phyloP scores from a whole-genome alignment of 345 rosid species.

The Acer campestre region DNA sequence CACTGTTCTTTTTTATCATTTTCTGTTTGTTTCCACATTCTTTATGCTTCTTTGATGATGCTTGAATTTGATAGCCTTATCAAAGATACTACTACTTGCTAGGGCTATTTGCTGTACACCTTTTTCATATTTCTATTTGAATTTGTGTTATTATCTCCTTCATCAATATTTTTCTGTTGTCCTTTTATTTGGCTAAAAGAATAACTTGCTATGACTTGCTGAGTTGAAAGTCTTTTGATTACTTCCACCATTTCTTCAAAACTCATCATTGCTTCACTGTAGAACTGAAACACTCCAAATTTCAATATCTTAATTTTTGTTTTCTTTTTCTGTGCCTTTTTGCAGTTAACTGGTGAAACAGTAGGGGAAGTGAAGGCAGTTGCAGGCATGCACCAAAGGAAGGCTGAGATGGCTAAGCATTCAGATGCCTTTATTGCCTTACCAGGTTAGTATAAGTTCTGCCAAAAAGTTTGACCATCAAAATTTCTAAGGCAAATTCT shows the following conservation, averaged over 20 bases:
- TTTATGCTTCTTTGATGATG: slow-evolving; percentile 19
- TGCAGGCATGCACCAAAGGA: slow-evolving; percentile 99
- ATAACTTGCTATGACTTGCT: slow-evolving; percentile 25
- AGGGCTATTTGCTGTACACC: slow-evolving; percentile 2
- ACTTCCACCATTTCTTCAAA: slow-evolving; percentile 35
- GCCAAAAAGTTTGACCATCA: slow-evolving; percentile 19
- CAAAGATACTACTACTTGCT: slow-evolving; percentile 13
- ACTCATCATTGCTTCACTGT: slow-evolving; percentile 61
- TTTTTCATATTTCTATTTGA: slow-evolving; percentile 16
- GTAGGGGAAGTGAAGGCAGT: slow-evolving; percentile 99
- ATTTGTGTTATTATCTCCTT: slow-evolving; percentile 18
- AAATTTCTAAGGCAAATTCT: slow-evolving; percentile 26
- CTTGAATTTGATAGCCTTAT: slow-evolving; percentile 25
- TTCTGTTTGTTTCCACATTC: slow-evolving; percentile 16
- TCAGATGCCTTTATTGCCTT: slow-evolving; percentile 99
- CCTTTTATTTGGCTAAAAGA: slow-evolving; percentile 19
- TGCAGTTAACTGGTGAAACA: slow-evolving; percentile 98
- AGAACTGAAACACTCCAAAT: slow-evolving; percentile 18
- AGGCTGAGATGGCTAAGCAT: slow-evolving; percentile 99
- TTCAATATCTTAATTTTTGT: slow-evolving; percentile 12
- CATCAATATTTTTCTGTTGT: slow-evolving; percentile 16
- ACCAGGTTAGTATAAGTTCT: slow-evolving; percentile 70
- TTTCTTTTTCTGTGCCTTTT: slow-evolving; percentile 32
- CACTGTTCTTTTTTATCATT: not conserved
- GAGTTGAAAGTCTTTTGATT: slow-evolving; percentile 29